Conservation (phyloP, 2,329 filamentous ascomycete genomes). For the Aureobasidium musti region DNA sequence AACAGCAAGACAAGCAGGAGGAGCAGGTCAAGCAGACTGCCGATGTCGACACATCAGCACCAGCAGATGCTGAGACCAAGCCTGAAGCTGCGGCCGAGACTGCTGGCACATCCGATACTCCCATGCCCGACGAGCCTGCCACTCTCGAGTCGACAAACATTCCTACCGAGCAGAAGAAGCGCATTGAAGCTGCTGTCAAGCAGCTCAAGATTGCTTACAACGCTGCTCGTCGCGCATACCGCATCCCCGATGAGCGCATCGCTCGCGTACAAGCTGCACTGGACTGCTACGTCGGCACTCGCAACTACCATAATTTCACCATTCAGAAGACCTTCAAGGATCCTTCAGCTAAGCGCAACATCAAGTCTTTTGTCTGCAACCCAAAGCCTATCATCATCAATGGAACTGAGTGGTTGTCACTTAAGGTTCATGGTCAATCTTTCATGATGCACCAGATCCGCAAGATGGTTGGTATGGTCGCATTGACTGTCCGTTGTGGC, state of each 20-base stretch:
- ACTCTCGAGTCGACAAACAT: constrained; percentile 14
- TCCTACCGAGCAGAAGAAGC: constrained; percentile 31
- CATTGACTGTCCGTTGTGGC: constrained; percentile 80
- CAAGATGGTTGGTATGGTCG: constrained; percentile 96
- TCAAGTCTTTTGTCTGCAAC: constrained; percentile 86
- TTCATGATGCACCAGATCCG: constrained; percentile 99
- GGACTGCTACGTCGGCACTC: constrained; percentile 75
- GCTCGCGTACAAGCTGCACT: constrained; percentile 74
- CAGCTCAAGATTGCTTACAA: constrained; percentile 77
- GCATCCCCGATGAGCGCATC: constrained; percentile 71
- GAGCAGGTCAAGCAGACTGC: constrained; percentile 34
- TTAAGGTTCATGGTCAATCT: constrained; percentile 95
- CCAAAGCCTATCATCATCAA: constrained; percentile 56
- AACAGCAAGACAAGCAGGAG: constrained; percentile 31
- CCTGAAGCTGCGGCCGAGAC: constrained; percentile 30
- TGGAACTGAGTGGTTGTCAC: constrained; percentile 83
- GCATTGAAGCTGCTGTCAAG: constrained; percentile 50
- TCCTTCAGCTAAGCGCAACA: constrained; percentile 82
- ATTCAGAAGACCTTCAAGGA: constrained; percentile 82
- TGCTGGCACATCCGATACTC: constrained; percentile 20
- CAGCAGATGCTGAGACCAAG: constrained; percentile 15
- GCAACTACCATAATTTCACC: constrained; percentile 97
- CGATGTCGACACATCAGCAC: constrained; percentile 20
- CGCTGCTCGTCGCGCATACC: constrained; percentile 79
- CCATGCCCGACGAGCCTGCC: constrained; percentile 25